Base-by-base conservation (phyloP, 352 stramenopile species). In the Pythium coloratum region DNA sequence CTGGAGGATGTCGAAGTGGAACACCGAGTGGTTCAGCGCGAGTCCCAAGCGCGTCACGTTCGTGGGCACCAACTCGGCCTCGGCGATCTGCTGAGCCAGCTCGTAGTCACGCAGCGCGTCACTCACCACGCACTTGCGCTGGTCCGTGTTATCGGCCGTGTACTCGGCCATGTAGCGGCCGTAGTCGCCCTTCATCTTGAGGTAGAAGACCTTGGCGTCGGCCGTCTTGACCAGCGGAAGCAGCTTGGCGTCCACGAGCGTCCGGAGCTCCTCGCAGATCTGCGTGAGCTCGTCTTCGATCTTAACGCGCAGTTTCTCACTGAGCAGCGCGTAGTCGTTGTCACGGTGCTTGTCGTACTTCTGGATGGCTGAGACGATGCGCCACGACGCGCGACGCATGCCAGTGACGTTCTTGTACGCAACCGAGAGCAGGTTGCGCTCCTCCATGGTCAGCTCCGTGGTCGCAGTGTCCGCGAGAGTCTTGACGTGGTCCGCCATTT, bases 1-100 rank as follows among this genome's bases (percentile, higher is more conserved):
- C 36, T 18, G 10, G 38, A 99, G 80, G 78, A 99, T 99, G 82
- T 99, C 98, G 78, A 99, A 99, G 88, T 99, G 99, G 81, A 99
- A 99, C 24, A 98, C 93, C 60, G 91, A 98, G 75, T 44, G 38
- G 64, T 80, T 80, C 62, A 80, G 69, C 26, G 65, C 66, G 10
- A 78, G 65, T 7, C 74, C 74, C n/a, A 81, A 69, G 1, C 66
- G 71, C 9, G 76, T 28, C 3, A 55, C 63, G 62, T 75, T 46
- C 26, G 74, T 76, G 14, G 74, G 61, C 16, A 55, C 13, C 28
- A 81, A 51, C 44, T 75, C 55, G 2, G 61, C 32, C n/a, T 20
- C 38, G 6, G 69, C 69, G 24, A 78, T 26, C 3, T 42, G 14
- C 26, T 62, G 51, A 0, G 73, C 70, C 20, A 56, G 5, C n/a